A percentile compares a stretch with the other conserved stretches of the same genome.
Conservation (phyloP, 2,329 filamentous ascomycete genomes). For the Exophiala xenobiotica region DNA sequence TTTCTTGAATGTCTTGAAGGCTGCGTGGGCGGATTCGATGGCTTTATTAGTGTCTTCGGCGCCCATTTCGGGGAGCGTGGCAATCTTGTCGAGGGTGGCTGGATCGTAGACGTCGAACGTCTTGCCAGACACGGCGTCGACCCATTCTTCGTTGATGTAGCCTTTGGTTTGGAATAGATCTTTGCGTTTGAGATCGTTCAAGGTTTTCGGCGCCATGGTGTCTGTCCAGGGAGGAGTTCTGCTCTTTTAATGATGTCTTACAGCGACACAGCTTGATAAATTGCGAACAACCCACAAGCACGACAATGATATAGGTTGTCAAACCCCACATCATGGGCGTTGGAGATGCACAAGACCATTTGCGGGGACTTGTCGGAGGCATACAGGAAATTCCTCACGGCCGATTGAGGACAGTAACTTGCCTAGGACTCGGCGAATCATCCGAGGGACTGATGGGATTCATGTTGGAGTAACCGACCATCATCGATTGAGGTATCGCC, state of each 20-base stretch:
- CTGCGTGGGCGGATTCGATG: slow-evolving; percentile 74
- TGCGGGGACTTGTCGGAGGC: too few species aligned
- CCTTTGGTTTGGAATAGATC: slow-evolving; percentile 32
- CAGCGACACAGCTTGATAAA: too few species aligned
- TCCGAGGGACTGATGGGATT: not conserved
- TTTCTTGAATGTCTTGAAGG: slow-evolving; percentile 62
- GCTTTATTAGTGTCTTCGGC: slow-evolving; percentile 73
- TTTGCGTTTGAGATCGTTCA: slow-evolving; percentile 29
- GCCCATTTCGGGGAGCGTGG: slow-evolving; percentile 78
- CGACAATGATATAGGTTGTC: too few species aligned
- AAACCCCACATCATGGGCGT: slow-evolving; percentile 1
- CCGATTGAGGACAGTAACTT: too few species aligned
- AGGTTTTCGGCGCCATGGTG: slow-evolving; percentile 21
- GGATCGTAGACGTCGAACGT: slow-evolving; percentile 88
- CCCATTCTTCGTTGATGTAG: slow-evolving; percentile 56
- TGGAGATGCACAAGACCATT: not conserved
- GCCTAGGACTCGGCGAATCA: too few species aligned
- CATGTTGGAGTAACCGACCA: not conserved
- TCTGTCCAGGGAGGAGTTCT: too few species aligned
- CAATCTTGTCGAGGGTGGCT: slow-evolving; percentile 75
- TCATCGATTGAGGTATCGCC: too few species aligned
- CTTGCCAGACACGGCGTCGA: slow-evolving; percentile 78
- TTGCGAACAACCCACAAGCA: too few species aligned
- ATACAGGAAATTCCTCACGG: too few species aligned
- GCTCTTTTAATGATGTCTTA: too few species aligned